These are phyloP conservation scores for Lipomyces spencermartinsiae DNA, from an alignment of 805 yeast genomes.

Conservation along the genomic window DNA sequence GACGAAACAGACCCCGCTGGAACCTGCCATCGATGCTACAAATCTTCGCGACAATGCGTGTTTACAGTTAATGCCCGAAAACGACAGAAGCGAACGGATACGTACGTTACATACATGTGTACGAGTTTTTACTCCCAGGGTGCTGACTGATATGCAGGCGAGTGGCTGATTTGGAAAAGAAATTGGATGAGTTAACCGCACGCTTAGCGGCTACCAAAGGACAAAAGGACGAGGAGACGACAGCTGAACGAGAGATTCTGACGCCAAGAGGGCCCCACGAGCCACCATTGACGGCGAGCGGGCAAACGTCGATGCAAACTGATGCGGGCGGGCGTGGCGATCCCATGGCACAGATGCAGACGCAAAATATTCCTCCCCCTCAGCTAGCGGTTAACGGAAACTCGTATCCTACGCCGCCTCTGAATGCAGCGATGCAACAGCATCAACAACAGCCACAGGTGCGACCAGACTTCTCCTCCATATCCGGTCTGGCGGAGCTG, in stretches of 20 bases:
- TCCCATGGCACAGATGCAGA: not conserved
- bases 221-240: not conserved
- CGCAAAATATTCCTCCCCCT: not conserved
- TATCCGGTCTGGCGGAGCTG: conserved; percentile 15
- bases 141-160: conserved; percentile 31
- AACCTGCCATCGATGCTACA: conserved; percentile 76
- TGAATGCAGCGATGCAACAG: not conserved
- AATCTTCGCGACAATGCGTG: conserved; percentile 67
- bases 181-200: conserved; percentile 38
- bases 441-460: not conserved
- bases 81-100: conserved; percentile 52
- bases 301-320: not conserved
- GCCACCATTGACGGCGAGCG: not conserved
- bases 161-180: conserved; percentile 47
- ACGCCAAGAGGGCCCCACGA: not conserved
- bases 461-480: not conserved
- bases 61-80: conserved; percentile 67
- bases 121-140: not conserved
- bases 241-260: not conserved
- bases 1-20: conserved; percentile 62
- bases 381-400: not conserved
- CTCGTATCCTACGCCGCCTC: conserved; percentile 7
- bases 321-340: not conserved
- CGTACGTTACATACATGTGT: conserved; percentile 31
- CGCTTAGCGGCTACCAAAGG: conserved; percentile 13